phyloP scores from a whole-genome alignment of 192 early-diverging fungal species.

The Dispira parvispora region DNA sequence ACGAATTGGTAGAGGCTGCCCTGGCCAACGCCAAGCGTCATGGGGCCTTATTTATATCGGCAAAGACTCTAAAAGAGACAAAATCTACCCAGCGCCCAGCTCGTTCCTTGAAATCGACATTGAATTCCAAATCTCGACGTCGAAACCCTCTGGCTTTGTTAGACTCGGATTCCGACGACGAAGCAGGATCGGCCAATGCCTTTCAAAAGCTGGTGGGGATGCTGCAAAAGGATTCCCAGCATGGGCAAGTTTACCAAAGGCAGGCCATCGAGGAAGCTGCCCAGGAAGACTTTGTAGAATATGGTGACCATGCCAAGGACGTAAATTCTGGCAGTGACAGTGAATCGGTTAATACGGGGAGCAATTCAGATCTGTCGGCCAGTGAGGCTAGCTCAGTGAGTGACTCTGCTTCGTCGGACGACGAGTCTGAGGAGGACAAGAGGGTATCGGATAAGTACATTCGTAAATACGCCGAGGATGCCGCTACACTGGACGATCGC shows the following conservation, averaged over 20 bases:
- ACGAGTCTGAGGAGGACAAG: constrained; percentile 2
- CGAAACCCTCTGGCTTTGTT: constrained; percentile 19
- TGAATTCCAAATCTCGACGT: not conserved
- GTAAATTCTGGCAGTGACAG: not conserved
- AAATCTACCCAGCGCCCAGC: not conserved
- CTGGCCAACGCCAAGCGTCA: not conserved
- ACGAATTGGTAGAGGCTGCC: not conserved
- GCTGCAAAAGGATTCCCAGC: constrained; percentile 35
- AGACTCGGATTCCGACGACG: not conserved
- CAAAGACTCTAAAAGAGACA: not conserved
- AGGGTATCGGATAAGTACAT: constrained; percentile 7
- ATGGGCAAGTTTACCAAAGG: constrained; percentile 29
- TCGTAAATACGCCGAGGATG: constrained; percentile 13
- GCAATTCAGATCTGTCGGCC: not conserved
- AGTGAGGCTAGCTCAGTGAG: not conserved
- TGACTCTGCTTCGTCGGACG: not conserved
- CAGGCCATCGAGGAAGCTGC: constrained; percentile 28
- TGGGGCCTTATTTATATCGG: not conserved
- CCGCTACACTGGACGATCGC: constrained; percentile 1
- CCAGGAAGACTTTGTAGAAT: constrained; percentile 8
- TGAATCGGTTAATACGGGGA: not conserved
- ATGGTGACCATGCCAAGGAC: not conserved
- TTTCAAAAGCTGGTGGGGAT: constrained; percentile 39
- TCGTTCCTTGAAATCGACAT: not conserved
- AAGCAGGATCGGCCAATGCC: constrained; percentile 8